phyloP scores from a whole-genome alignment of 2,329 filamentous ascomycete genomes.

The Pyrenochaeta sp. region DNA sequence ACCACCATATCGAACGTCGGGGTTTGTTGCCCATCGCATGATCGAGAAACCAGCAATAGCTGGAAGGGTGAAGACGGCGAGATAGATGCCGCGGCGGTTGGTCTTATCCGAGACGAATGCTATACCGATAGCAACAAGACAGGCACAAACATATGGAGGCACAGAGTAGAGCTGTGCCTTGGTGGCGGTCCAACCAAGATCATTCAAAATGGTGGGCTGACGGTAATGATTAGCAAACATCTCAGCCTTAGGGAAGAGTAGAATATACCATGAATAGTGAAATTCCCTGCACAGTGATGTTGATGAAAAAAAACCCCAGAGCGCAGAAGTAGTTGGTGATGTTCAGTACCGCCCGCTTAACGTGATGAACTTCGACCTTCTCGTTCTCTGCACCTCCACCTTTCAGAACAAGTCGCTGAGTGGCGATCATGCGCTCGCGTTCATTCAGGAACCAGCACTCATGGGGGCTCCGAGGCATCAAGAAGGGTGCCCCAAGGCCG shows the following conservation, averaged over 20 bases:
- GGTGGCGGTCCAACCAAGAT: slow-evolving; percentile 49
- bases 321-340: slow-evolving; percentile 69
- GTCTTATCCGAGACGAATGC: slow-evolving; percentile 50
- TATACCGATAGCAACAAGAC: slow-evolving; percentile 45
- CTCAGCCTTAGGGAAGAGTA: neutral
- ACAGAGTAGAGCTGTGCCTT: slow-evolving; percentile 52
- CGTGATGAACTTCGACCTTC: slow-evolving; percentile 58
- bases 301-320: slow-evolving; percentile 66
- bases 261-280: slow-evolving; percentile 50
- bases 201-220: slow-evolving; percentile 48
- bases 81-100: slow-evolving; percentile 49
- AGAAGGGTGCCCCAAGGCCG: slow-evolving; percentile 58
- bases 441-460: slow-evolving; percentile 61
- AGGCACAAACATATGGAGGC: slow-evolving; percentile 50
- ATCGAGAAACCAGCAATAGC: slow-evolving; percentile 63
- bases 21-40: slow-evolving; percentile 63
- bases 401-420: slow-evolving; percentile 61
- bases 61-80: slow-evolving; percentile 49
- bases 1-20: slow-evolving; percentile 64
- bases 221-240: slow-evolving; percentile 2
- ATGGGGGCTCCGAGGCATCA: slow-evolving; percentile 61
- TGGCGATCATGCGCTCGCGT: slow-evolving; percentile 64
- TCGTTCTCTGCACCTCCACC: slow-evolving; percentile 57
- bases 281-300: slow-evolving; percentile 65
- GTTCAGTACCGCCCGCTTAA: slow-evolving; percentile 62